phyloP scores from a whole-genome alignment of 1,284 basidiomycete species.

The Phaffia rhodozyma region DNA sequence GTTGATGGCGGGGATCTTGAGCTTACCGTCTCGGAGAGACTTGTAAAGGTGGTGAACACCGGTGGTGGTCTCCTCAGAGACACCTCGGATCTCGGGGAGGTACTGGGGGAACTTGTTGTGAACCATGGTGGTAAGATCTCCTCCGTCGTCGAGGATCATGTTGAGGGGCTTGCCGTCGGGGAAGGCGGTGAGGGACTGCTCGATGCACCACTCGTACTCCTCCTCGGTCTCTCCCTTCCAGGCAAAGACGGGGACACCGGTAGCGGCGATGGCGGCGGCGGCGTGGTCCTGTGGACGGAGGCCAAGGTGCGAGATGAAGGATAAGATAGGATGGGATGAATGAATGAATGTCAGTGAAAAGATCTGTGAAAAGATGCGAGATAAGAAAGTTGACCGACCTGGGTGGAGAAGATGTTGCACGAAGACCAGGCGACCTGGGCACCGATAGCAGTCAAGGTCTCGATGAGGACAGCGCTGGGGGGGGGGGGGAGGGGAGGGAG shows the following conservation, averaged over 20 bases:
- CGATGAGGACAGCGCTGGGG: slow-evolving; percentile 68
- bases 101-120: slow-evolving; percentile 93
- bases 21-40: slow-evolving; percentile 84
- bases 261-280: slow-evolving; percentile 94
- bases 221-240: slow-evolving; percentile 99
- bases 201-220: slow-evolving; percentile 97
- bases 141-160: slow-evolving; percentile 99
- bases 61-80: slow-evolving; percentile 99
- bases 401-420: slow-evolving; percentile 99
- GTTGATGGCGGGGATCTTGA: slow-evolving; percentile 98
- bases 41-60: slow-evolving; percentile 99
- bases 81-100: slow-evolving; percentile 69
- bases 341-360: background rate
- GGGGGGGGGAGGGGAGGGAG: background rate
- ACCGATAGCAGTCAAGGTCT: slow-evolving; percentile 87
- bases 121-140: slow-evolving; percentile 88
- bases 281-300: slow-evolving; percentile 92
- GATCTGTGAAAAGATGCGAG: background rate
- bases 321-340: background rate
- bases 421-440: slow-evolving; percentile 99
- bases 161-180: slow-evolving; percentile 65
- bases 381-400: slow-evolving; percentile 38
- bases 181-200: slow-evolving; percentile 84
- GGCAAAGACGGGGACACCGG: slow-evolving; percentile 94
- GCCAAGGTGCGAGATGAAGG: too few species aligned